Conservation (phyloP, 257 asterid genomes). For the Coffea eugenioides region DNA sequence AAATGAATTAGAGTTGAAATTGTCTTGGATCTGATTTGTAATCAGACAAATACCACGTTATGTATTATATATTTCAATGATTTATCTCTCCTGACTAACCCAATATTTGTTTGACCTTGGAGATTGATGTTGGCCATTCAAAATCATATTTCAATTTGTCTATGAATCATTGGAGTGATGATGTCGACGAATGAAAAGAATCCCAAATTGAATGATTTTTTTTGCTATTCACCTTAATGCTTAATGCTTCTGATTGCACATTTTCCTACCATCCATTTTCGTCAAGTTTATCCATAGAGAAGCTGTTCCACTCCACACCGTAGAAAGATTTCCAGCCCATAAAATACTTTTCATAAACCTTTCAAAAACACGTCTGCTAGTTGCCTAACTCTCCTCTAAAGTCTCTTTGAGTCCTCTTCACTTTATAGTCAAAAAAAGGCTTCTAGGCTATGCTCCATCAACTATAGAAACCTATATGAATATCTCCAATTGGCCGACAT, state of each 20-base stretch:
- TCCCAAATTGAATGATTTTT: neutral
- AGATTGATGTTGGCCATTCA: too few species aligned
- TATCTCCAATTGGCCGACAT: neutral
- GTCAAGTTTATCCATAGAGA: neutral
- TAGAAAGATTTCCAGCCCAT: neutral
- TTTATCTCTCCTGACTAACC: too few species aligned
- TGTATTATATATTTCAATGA: too few species aligned
- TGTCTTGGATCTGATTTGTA: too few species aligned
- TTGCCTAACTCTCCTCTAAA: neutral
- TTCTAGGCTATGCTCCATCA: neutral
- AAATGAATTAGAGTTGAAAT: too few species aligned
- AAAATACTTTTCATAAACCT: neutral
- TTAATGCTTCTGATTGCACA: neutral
- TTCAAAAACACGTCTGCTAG: neutral
- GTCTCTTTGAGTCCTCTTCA: neutral
- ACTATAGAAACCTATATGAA: too few species aligned
- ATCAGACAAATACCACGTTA: too few species aligned
- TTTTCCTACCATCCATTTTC: neutral
- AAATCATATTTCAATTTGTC: neutral
- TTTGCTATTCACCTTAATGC: neutral
- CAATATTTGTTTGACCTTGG: too few species aligned
- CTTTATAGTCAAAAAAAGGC: neutral
- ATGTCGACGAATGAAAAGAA: neutral
- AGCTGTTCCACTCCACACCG: too few species aligned
- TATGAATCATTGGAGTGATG: neutral